These are phyloP conservation scores for Aspergillus brunneoviolaceus DNA, from an alignment of 2,329 filamentous ascomycete species.

Conservation along the genomic window DNA sequence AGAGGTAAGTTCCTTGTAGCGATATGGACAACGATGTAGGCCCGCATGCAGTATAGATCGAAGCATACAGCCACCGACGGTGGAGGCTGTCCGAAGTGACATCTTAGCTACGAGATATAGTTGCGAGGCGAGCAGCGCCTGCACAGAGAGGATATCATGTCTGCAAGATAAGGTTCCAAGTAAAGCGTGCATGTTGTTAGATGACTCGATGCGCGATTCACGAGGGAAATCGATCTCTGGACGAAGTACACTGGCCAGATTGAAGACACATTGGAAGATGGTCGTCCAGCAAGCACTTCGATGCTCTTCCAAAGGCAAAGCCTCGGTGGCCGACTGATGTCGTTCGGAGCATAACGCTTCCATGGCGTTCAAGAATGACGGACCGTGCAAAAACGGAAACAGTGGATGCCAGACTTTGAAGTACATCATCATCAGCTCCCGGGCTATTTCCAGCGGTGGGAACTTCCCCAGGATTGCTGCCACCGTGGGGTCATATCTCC, in stretches of 20 bases:
- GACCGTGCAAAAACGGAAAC: slow-evolving; percentile 54
- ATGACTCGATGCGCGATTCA: slow-evolving; percentile 40
- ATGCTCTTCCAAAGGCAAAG: slow-evolving; percentile 14
- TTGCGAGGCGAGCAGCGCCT: slow-evolving; percentile 51
- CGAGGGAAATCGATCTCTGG: slow-evolving; percentile 34
- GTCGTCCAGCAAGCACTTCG: slow-evolving; percentile 33
- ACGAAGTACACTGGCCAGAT: slow-evolving; percentile 43
- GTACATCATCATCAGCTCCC: slow-evolving; percentile 49
- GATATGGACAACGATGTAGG: slow-evolving; percentile 53
- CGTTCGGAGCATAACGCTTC: slow-evolving; percentile 42
- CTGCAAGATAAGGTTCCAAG: slow-evolving; percentile 40
- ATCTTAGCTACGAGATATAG: slow-evolving; percentile 51
- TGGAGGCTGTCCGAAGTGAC: slow-evolving; percentile 51
- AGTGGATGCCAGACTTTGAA: slow-evolving; percentile 55
- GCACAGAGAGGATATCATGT: slow-evolving; percentile 49
- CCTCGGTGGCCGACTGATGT: not conserved
- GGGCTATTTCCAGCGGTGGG: slow-evolving; percentile 35
- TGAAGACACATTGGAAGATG: slow-evolving; percentile 54
- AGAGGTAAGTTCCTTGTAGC: slow-evolving; percentile 48
- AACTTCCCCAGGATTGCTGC: slow-evolving; percentile 27
- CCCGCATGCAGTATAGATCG: slow-evolving; percentile 52
- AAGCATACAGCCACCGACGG: slow-evolving; percentile 49
- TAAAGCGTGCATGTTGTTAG: slow-evolving; percentile 38
- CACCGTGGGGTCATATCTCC: slow-evolving; percentile 31
- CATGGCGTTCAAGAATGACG: slow-evolving; percentile 49